Evolutionary conservation across 345 rosid species (phyloP).

Genomic region (Acer negundo): DNA sequence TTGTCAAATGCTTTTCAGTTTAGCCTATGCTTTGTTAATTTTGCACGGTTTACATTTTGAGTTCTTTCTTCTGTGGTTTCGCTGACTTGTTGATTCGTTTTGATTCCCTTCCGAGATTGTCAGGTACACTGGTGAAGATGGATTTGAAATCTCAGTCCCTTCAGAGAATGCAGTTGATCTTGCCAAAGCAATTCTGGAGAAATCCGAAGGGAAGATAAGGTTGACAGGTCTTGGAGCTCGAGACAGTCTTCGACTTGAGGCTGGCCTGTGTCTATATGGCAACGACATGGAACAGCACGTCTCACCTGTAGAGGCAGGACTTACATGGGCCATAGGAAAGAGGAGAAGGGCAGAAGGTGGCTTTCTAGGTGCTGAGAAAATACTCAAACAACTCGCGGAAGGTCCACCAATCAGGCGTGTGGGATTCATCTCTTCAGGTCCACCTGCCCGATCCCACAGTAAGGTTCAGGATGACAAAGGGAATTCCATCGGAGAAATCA

Average conservation of each 20-base stretch:
- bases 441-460: constrained; percentile 93
- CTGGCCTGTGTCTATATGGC: constrained; percentile 87
- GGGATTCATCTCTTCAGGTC: constrained; percentile 80
- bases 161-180: constrained; percentile 81
- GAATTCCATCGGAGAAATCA: constrained; percentile 77
- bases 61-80: neutral
- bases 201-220: constrained; percentile 88
- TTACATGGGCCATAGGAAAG: constrained; percentile 98
- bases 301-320: constrained; percentile 91
- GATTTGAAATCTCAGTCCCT: constrained; percentile 96
- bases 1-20: neutral
- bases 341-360: constrained; percentile 96
- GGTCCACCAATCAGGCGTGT: constrained; percentile 91
- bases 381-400: constrained; percentile 83
- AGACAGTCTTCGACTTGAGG: constrained; percentile 97
- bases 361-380: constrained; percentile 84
- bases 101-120: constrained; percentile 18
- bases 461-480: constrained; percentile 86
- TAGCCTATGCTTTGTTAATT: neutral
- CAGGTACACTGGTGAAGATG: constrained; percentile 98
- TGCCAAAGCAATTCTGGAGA: constrained; percentile 90
- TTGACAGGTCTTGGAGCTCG: constrained; percentile 94
- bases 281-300: constrained; percentile 96
- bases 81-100: neutral
- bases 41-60: neutral